Conservation (phyloP, 768 basidiomycete genomes). For the Tephrocybe sp. region DNA sequence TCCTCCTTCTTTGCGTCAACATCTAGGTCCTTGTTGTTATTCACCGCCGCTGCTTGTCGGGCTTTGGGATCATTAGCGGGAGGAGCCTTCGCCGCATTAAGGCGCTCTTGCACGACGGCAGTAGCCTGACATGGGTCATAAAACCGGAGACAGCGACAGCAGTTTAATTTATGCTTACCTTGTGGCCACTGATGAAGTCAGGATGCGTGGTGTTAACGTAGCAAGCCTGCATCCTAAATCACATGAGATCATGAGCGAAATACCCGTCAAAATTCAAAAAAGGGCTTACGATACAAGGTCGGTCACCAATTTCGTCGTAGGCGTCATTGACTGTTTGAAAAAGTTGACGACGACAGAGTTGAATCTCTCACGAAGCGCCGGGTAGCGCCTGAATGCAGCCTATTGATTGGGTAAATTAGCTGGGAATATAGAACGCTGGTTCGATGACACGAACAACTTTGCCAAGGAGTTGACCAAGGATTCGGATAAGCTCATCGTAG, state of each 20-base stretch:
- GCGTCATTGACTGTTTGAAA: slow-evolving; percentile 91
- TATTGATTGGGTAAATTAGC: slow-evolving; percentile 28
- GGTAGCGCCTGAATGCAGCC: slow-evolving; percentile 96
- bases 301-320: slow-evolving; percentile 90
- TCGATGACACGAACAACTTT: slow-evolving; percentile 72
- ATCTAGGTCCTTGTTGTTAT: slow-evolving; percentile 94
- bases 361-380: slow-evolving; percentile 94
- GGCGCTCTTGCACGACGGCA: slow-evolving; percentile 76
- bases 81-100: slow-evolving; percentile 76
- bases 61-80: slow-evolving; percentile 62
- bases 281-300: slow-evolving; percentile 85
- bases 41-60: slow-evolving; percentile 50
- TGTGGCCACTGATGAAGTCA: slow-evolving; percentile 96
- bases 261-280: background rate
- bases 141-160: slow-evolving; percentile 7
- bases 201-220: slow-evolving; percentile 99
- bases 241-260: slow-evolving; percentile 1
- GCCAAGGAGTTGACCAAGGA: slow-evolving; percentile 83
- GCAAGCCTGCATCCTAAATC: slow-evolving; percentile 88
- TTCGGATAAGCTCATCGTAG: slow-evolving; percentile 96
- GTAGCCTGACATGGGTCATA: slow-evolving; percentile 60
- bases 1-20: slow-evolving; percentile 89
- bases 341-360: slow-evolving; percentile 95
- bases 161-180: slow-evolving; percentile 36
- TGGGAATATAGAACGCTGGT: background rate